Base-by-base conservation (phyloP, 129 eudicot species). In the Oenanthe sinensis region DNA sequence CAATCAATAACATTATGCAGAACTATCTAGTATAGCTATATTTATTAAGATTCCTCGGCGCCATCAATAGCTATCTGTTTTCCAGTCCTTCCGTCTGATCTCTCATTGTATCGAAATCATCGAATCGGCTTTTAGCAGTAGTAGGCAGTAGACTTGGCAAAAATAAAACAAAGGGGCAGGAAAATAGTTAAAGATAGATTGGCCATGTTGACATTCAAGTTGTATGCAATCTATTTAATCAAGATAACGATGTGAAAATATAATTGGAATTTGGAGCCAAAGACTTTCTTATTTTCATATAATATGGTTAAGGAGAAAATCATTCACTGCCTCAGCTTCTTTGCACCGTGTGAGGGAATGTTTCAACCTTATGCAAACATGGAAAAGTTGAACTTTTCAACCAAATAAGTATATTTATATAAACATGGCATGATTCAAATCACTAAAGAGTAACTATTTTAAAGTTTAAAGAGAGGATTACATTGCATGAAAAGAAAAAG, bases 311-410 rank as follows among this genome's bases (percentile, higher is more conserved):
- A 44, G 70, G 33, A 9, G 69, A 78, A 78, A 40, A 5, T 16
- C 22, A 26, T 14, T 74, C 52, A 80, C 40, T 71, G 83, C 54
- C 74, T 80, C 40, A 36, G 83, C 75, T 73, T 54, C 78, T 80
- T 47, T 80, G 78, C 74, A 55, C 75, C 0, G 62, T 26, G 83
- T 1, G 5, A 39, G 17, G 28, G 73, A 58, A 54, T 72, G 79
- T 42, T 55, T 78, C 75, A 54, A 75, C 83, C 83, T 80, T 79
- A 50, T 71, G 44, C 71, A 58, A 55, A 55, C 65, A 55, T 55
- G 13, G 28, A 2, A 22, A 22, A 20, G 65, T 55, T 8, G 65
- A 55, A 22, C 65, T 20, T 55, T 2, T 19, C 65, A 22, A 6
- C 28, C 13, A 55, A 22, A 55, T 22, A 33, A 33, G 22, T 55